Conservation (phyloP, 495 filamentous ascomycete genomes). For the Penicillium goetzii region DNA sequence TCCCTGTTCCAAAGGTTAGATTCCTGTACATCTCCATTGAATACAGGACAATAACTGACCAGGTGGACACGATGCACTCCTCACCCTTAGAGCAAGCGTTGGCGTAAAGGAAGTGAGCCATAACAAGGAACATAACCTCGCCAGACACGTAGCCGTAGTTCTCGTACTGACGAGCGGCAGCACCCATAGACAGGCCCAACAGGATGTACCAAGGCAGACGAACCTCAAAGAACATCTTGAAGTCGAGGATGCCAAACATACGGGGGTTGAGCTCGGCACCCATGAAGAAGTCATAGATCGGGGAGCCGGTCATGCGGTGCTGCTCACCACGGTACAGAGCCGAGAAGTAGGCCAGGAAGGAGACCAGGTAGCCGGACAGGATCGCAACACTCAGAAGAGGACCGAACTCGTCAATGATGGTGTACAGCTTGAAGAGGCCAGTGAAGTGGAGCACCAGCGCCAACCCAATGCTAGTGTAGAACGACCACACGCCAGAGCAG, state of each 20-base stretch:
- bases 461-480: constrained; percentile 80
- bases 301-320: constrained; percentile 91
- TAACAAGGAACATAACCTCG: constrained; percentile 83
- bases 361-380: constrained; percentile 79
- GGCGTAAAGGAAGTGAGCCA: constrained; percentile 95
- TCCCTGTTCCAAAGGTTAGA: constrained; percentile 56
- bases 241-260: constrained; percentile 90
- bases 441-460: constrained; percentile 72
- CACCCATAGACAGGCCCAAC: constrained; percentile 73
- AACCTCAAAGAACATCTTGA: constrained; percentile 99
- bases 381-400: constrained; percentile 89
- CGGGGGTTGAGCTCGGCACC: constrained; percentile 95
- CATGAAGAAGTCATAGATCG: constrained; percentile 98
- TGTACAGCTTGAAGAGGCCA: constrained; percentile 87
- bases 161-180: constrained; percentile 87
- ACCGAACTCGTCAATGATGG: constrained; percentile 93
- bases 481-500: constrained; percentile 85
- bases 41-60: constrained; percentile 51
- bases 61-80: constrained; percentile 90
- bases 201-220: constrained; percentile 96
- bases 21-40: too few relatives aligned
- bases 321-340: constrained; percentile 76
- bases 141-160: constrained; percentile 87
- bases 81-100: constrained; percentile 97
- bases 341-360: constrained; percentile 82